Conservation (phyloP, 345 rosid genomes). For the Capsella bursapastoris region DNA sequence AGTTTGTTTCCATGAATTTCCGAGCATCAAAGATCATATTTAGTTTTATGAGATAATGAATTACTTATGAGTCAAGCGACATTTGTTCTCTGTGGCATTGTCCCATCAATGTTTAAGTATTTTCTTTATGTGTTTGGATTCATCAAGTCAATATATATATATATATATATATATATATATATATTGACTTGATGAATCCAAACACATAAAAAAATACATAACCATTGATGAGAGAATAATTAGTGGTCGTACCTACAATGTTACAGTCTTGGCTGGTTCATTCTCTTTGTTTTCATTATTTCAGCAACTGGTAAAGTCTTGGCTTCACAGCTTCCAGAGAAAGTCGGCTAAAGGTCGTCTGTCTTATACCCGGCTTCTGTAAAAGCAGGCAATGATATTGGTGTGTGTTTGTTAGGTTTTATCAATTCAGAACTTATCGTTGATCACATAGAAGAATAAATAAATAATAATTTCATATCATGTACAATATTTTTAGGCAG, state of each 20-base stretch:
- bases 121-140: background rate
- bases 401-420: slow-evolving; percentile 46
- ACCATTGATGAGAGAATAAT: background rate
- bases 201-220: no score
- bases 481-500: slow-evolving; percentile 1
- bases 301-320: slow-evolving; percentile 91
- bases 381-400: slow-evolving; percentile 89
- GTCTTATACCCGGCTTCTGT: slow-evolving; percentile 96
- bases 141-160: background rate
- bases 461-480: no score
- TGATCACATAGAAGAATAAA: background rate
- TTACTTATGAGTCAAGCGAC: background rate
- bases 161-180: no score
- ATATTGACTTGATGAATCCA: no score
- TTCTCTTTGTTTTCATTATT: slow-evolving; percentile 31
- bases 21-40: slow-evolving; percentile 5
- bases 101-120: background rate
- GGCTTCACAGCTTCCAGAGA: slow-evolving; percentile 88
- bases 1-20: background rate
- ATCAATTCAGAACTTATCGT: slow-evolving; percentile 12
- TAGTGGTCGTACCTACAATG: background rate
- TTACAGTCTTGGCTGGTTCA: background rate
- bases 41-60: background rate
- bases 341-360: slow-evolving; percentile 57
- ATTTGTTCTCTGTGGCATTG: slow-evolving; percentile 4